These are phyloP conservation scores for Colletotrichum tofieldiae DNA, from an alignment of 2,329 filamentous ascomycete species.

Conservation along the genomic window DNA sequence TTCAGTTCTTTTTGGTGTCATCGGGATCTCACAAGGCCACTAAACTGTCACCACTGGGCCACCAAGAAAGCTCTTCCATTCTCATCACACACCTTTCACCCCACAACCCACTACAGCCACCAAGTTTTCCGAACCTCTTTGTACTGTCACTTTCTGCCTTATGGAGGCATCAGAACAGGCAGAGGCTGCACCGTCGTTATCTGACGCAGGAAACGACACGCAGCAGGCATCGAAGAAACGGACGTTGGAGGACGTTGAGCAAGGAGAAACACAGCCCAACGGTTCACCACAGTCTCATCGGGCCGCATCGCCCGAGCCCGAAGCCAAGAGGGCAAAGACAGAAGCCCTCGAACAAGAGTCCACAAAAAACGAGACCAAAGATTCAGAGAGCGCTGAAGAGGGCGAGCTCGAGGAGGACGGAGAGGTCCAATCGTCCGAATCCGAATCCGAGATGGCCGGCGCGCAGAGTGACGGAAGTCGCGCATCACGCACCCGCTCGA, in stretches of 20 bases:
- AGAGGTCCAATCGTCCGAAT: constrained; percentile 14
- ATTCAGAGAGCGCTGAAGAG: constrained; percentile 49
- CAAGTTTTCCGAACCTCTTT: background rate
- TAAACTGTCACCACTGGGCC: background rate
- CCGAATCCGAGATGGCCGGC: constrained; percentile 14
- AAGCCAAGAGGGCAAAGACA: constrained; percentile 45
- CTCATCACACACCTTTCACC: background rate
- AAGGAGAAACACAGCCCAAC: constrained; percentile 21
- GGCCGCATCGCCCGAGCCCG: constrained; percentile 33
- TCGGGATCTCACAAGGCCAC: background rate
- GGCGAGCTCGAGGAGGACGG: constrained; percentile 52
- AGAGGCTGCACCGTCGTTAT: background rate
- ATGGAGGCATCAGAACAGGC: constrained; percentile 35
- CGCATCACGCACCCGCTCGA: background rate
- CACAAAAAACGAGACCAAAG: constrained; percentile 1
- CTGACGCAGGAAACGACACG: background rate
- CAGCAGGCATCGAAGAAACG: constrained; percentile 48
- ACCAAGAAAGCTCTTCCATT: background rate
- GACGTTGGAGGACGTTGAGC: constrained; percentile 47
- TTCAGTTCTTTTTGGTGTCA: background rate
- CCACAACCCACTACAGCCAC: background rate
- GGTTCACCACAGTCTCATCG: constrained; percentile 26
- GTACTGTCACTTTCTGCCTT: background rate
- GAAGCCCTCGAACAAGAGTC: background rate
- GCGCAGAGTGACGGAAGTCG: background rate